Evolutionary conservation across 2,329 filamentous ascomycete species (phyloP).

Genomic region (Fusarium anthophilum): DNA sequence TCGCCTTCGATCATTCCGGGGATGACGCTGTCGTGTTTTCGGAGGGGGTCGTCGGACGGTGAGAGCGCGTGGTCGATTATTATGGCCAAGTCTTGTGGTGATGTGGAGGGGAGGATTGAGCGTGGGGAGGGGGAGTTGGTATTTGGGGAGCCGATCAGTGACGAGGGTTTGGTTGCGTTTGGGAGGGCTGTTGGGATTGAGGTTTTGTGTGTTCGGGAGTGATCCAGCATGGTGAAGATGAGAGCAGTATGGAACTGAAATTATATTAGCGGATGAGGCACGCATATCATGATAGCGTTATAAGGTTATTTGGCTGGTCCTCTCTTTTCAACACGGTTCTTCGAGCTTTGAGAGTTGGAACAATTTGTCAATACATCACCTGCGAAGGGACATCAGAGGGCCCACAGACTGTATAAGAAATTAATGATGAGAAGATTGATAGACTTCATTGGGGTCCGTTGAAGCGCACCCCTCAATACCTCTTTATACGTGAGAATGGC

Average conservation of each 20-base stretch:
- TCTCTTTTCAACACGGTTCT: not conserved
- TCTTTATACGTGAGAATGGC: not conserved
- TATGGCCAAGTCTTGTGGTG: not conserved
- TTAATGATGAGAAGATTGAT: accelerated
- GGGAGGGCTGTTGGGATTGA: not conserved
- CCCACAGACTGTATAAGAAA: not conserved
- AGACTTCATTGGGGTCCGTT: accelerated
- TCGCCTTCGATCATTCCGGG: not conserved
- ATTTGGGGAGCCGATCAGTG: not conserved
- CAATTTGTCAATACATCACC: not conserved
- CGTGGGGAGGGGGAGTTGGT: not conserved
- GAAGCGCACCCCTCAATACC: too few relatives aligned
- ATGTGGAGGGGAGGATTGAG: not conserved
- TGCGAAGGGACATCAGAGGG: not conserved
- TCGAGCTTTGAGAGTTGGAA: not conserved
- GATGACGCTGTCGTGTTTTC: not conserved
- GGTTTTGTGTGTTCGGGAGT: not conserved
- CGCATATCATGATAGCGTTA: accelerated
- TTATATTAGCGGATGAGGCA: not conserved
- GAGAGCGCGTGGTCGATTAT: not conserved
- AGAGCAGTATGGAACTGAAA: not conserved
- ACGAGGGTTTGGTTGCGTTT: not conserved
- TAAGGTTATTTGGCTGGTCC: accelerated
- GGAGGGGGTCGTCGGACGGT: not conserved
- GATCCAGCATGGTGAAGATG: not conserved